phyloP scores from a whole-genome alignment of 352 stramenopile species.

The Globisporangium nodosum region DNA sequence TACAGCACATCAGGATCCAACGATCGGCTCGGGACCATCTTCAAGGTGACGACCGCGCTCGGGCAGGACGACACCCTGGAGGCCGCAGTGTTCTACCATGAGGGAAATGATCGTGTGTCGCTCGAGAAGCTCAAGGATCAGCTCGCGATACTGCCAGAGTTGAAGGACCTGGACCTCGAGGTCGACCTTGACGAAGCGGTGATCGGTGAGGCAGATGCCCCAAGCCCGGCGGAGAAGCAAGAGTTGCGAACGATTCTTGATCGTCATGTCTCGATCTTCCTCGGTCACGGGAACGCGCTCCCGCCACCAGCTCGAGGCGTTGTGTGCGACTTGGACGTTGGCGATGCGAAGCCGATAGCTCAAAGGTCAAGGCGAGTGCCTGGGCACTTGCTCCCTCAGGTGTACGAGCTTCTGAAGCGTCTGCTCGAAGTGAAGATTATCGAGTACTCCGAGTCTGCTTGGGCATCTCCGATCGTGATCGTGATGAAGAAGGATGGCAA shows the following conservation, averaged over 20 bases:
- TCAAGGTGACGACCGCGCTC: not conserved
- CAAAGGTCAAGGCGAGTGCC: not conserved
- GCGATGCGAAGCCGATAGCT: not conserved
- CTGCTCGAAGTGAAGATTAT: not conserved
- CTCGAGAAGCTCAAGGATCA: not conserved
- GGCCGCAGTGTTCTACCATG: not conserved
- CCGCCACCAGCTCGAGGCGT: not conserved
- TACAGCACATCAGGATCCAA: too few species aligned
- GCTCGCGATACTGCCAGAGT: not conserved
- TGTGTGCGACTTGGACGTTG: constrained; percentile 2
- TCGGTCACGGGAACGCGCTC: not conserved
- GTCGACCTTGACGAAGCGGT: not conserved
- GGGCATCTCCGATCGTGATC: not conserved
- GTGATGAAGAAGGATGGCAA: not conserved
- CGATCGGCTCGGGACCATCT: not conserved
- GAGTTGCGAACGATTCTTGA: not conserved
- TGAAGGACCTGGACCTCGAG: not conserved
- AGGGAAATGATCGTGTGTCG: not conserved
- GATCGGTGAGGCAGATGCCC: not conserved
- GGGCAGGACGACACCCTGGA: not conserved
- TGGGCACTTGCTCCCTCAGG: not conserved
- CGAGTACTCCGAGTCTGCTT: not conserved
- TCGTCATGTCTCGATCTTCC: not conserved
- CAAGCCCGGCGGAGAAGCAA: not conserved
- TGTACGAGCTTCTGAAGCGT: constrained; percentile 1